Conservation (phyloP, 371 early-diverging fungal genomes). For the Amoeboaphelidium protococcarum region DNA sequence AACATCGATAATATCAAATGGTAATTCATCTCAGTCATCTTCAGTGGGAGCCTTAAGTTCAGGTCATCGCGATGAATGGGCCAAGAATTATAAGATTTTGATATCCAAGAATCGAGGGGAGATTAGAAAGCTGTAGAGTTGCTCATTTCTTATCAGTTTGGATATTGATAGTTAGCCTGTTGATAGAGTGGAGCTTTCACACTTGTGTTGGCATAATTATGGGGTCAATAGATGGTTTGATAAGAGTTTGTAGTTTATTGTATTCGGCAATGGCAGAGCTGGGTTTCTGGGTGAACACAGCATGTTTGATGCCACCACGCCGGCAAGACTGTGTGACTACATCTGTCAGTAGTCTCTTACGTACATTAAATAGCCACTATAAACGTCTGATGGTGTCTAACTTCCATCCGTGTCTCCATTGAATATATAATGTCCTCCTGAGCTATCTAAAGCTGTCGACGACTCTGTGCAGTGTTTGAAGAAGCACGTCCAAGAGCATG, state of each 20-base stretch:
- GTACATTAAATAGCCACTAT: too few relatives aligned
- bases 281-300: not conserved
- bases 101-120: slow-evolving; percentile 34
- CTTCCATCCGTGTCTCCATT: too few relatives aligned
- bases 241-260: not conserved
- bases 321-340: not conserved
- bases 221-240: slow-evolving; percentile 76
- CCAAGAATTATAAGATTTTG: too few relatives aligned
- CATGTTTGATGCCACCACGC: not conserved
- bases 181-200: slow-evolving; percentile 44
- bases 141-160: slow-evolving; percentile 59
- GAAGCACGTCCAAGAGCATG: slow-evolving; percentile 36
- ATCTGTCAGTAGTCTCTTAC: not conserved
- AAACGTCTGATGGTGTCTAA: too few relatives aligned
- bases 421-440: slow-evolving; percentile 29
- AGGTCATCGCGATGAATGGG: slow-evolving; percentile 78
- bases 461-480: slow-evolving; percentile 39
- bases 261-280: not conserved
- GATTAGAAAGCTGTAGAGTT: slow-evolving; percentile 51
- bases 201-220: slow-evolving; percentile 65
- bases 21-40: too few relatives aligned
- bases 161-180: slow-evolving; percentile 55
- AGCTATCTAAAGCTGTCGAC: slow-evolving; percentile 22
- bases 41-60: slow-evolving; percentile 66
- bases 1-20: too few relatives aligned